Conservation (phyloP, 2,329 filamentous ascomycete genomes). For the Verticillium nubilum region DNA sequence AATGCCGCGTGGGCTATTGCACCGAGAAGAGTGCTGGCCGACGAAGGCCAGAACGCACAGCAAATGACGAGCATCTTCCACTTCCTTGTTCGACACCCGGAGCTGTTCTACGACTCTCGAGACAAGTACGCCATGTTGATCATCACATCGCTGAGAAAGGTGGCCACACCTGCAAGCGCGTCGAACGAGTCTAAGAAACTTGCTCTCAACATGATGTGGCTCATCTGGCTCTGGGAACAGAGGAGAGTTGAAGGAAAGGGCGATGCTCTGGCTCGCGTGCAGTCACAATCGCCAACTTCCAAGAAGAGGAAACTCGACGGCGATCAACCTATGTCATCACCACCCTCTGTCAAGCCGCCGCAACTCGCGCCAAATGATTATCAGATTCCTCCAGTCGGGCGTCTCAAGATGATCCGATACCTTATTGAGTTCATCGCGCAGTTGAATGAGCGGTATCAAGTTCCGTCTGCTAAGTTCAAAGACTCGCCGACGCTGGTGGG, state of each 20-base stretch:
- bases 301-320: slow-evolving; percentile 74
- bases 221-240: slow-evolving; percentile 93
- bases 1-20: slow-evolving; percentile 86
- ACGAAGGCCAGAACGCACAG: slow-evolving; percentile 91
- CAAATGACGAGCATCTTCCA: slow-evolving; percentile 98
- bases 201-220: slow-evolving; percentile 80
- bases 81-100: slow-evolving; percentile 86
- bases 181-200: slow-evolving; percentile 90
- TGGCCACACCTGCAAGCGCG: slow-evolving; percentile 75
- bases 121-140: slow-evolving; percentile 89
- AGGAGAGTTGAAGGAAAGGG: slow-evolving; percentile 63
- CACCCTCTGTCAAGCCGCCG: slow-evolving; percentile 43
- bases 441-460: slow-evolving; percentile 76
- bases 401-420: slow-evolving; percentile 86
- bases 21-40: slow-evolving; percentile 82
- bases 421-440: slow-evolving; percentile 92
- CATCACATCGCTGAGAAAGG: slow-evolving; percentile 82
- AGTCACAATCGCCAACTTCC: slow-evolving; percentile 65
- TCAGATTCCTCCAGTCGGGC: slow-evolving; percentile 58
- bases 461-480: slow-evolving; percentile 64
- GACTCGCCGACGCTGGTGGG: slow-evolving; percentile 33
- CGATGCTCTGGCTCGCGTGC: slow-evolving; percentile 28
- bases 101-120: slow-evolving; percentile 89
- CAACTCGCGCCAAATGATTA: slow-evolving; percentile 58
- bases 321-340: slow-evolving; percentile 47